Evolutionary conservation across 352 stramenopile species (phyloP).

Genomic region (Thraustochytrium striatum): DNA sequence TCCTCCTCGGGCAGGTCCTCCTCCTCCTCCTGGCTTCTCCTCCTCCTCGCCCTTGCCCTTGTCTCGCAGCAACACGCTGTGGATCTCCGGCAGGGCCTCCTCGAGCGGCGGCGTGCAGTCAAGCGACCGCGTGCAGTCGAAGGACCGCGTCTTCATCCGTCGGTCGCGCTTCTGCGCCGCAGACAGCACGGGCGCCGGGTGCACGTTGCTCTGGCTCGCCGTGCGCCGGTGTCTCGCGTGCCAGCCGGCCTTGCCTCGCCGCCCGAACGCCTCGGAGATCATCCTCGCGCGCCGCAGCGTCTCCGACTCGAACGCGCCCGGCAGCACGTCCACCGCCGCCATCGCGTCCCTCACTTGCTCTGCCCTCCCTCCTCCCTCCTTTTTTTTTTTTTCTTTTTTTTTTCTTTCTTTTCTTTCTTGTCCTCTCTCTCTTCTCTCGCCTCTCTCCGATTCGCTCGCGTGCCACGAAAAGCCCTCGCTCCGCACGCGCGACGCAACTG

Average conservation of each 20-base stretch:
- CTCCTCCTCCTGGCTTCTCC: background rate
- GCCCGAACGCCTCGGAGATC: background rate
- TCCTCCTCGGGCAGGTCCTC: background rate
- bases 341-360: background rate
- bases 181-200: background rate
- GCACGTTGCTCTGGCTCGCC: background rate
- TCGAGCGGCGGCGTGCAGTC: background rate
- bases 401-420: background rate
- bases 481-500: too few relatives aligned
- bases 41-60: background rate
- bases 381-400: background rate
- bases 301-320: background rate
- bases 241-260: background rate
- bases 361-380: background rate
- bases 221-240: background rate
- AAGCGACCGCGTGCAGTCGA: slow-evolving; percentile 41
- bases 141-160: slow-evolving; percentile 22
- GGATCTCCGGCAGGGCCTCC: background rate
- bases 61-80: background rate
- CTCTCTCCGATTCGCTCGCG: too few relatives aligned
- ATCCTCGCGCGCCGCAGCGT: background rate
- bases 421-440: background rate
- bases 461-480: too few relatives aligned
- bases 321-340: background rate
- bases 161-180: background rate